phyloP scores from a whole-genome alignment of 2,329 filamentous ascomycete species.

The Anthostomella pinea region DNA sequence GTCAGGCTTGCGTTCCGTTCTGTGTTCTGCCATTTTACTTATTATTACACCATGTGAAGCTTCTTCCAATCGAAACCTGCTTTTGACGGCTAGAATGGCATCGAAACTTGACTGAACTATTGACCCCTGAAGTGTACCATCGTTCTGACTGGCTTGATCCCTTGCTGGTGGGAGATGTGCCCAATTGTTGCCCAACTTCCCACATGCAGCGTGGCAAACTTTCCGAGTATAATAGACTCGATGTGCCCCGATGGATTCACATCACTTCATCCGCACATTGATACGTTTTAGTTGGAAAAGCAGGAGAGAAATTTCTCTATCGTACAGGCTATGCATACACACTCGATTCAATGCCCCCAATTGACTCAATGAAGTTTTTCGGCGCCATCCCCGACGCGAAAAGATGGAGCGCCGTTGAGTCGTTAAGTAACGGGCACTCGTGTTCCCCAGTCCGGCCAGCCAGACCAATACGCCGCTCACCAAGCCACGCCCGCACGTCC shows the following conservation, averaged over 20 bases:
- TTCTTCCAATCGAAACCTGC: too few relatives aligned
- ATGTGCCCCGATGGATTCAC: too few relatives aligned
- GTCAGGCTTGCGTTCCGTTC: too few relatives aligned
- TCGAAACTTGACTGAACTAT: slow-evolving; percentile 2
- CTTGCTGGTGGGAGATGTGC: slow-evolving; percentile 10
- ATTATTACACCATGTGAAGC: too few relatives aligned
- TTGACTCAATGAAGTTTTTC: slow-evolving; percentile 17
- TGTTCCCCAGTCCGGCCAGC: slow-evolving; percentile 20
- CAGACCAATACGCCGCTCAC: slow-evolving; percentile 24
- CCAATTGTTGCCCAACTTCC: slow-evolving; percentile 22
- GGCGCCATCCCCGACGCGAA: slow-evolving; percentile 15
- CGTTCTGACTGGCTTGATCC: slow-evolving; percentile 5
- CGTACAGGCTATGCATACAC: slow-evolving; percentile 21
- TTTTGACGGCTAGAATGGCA: too few relatives aligned
- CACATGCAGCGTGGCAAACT: slow-evolving; percentile 8
- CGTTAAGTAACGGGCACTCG: slow-evolving; percentile 13
- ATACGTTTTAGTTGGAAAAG: slow-evolving; percentile 6
- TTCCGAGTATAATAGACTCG: slow-evolving; percentile 14
- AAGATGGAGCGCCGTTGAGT: slow-evolving; percentile 12
- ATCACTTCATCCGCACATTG: background rate
- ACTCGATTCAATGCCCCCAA: slow-evolving; percentile 11
- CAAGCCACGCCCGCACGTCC: slow-evolving; percentile 22
- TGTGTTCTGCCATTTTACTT: too few relatives aligned
- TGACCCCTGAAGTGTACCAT: background rate
- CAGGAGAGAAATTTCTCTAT: slow-evolving; percentile 12